phyloP scores from a whole-genome alignment of 306 rosid genomes.

The Alnus rubra region DNA sequence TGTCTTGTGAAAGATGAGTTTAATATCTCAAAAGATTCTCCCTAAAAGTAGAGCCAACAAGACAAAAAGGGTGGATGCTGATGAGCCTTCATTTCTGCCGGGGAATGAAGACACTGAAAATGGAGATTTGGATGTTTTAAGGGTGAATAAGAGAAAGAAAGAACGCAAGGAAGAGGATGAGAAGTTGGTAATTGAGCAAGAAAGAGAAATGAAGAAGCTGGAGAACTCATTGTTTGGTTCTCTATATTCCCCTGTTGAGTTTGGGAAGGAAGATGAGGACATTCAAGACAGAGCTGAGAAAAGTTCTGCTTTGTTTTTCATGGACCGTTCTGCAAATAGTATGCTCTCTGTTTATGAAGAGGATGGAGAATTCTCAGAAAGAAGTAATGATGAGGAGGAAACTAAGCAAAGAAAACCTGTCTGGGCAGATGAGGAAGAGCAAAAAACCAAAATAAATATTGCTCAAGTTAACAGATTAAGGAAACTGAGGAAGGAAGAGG shows the following conservation, averaged over 20 bases:
- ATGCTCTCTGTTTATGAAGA: slow-evolving; percentile 44
- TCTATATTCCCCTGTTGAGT: slow-evolving; percentile 65
- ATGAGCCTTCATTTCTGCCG: slow-evolving; percentile 27
- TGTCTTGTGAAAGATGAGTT: slow-evolving; percentile 60
- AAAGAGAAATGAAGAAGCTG: slow-evolving; percentile 69
- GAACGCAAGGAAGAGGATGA: slow-evolving; percentile 39
- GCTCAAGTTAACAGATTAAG: slow-evolving; percentile 70
- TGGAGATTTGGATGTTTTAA: slow-evolving; percentile 30
- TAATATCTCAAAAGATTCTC: slow-evolving; percentile 65
- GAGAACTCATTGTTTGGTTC: slow-evolving; percentile 74
- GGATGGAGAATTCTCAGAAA: slow-evolving; percentile 37
- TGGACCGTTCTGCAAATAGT: slow-evolving; percentile 65
- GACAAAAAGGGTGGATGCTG: slow-evolving; percentile 37
- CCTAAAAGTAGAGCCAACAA: slow-evolving; percentile 35
- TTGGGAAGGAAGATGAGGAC: slow-evolving; percentile 55
- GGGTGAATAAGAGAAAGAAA: slow-evolving; percentile 61
- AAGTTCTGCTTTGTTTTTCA: slow-evolving; percentile 53
- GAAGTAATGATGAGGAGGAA: slow-evolving; percentile 33
- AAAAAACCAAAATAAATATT: slow-evolving; percentile 54
- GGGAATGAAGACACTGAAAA: slow-evolving; percentile 29
- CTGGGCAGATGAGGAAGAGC: slow-evolving; percentile 92
- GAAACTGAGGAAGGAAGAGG: slow-evolving; percentile 82
- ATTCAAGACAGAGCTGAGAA: slow-evolving; percentile 22
- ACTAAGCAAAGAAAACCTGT: slow-evolving; percentile 61
- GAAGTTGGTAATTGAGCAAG: slow-evolving; percentile 44